Base-by-base conservation (phyloP, 768 basidiomycete genomes). In the Rhizopogon rudus region DNA sequence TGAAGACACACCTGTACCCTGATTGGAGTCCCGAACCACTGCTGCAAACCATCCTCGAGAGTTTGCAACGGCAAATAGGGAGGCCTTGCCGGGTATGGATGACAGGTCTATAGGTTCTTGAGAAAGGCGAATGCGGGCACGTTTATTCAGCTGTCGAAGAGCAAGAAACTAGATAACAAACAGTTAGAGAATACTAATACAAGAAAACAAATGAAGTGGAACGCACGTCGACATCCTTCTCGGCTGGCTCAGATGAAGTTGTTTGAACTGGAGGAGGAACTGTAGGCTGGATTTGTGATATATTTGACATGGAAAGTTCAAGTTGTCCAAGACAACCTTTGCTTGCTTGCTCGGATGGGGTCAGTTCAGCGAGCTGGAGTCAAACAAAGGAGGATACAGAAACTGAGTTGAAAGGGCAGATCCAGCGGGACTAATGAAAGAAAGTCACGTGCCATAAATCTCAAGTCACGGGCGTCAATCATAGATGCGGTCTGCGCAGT, bases 11-110 rank as follows among this genome's bases (percentile, higher is more conserved):
- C 81, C 70, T 55, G 72, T 74, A 55, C 68, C 60, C 51, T 70
- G 60, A 61, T 65, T 44, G 46, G 59, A 51, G 48, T 71, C 70
- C 40, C 71, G 68, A 43, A 69, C 75, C 9, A 81, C 78, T 33
- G 87, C 86, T 44, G 81, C 85, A 67, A 91, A 91, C 82, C 84
- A 91, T 29, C 82, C 85, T 58, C 74, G 78, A 12, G 73, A 69
- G 63, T 84, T 87, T 3, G 83, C 76, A 3, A 80, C 73, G 3
- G 82, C 77, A 60, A 92, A 81, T 16, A 87, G 73, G 52, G 70
- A 76, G 40, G 78, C 81, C 25, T 77, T 75, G 6, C 77, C 69
- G 2, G 74, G 71, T 42, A 76, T 59, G 1, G 68, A 49, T 16
- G 78, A 62, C 20, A 78, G 70, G 59, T 76, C 71, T 29, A 85